Evolutionary conservation across 2,329 filamentous ascomycete species (phyloP).

Genomic region (Thelonectria discophora): DNA sequence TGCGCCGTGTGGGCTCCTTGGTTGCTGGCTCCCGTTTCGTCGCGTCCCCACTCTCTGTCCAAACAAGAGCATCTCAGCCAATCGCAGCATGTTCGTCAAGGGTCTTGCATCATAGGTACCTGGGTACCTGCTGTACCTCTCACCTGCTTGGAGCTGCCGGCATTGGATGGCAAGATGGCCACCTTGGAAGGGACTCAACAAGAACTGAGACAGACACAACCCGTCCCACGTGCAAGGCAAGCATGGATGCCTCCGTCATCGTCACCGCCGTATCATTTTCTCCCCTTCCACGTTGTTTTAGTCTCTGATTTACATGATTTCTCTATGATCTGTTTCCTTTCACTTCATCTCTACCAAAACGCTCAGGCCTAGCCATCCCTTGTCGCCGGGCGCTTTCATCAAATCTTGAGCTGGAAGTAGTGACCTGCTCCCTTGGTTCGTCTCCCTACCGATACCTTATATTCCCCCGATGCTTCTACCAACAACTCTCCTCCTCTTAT

Average conservation of each 20-base stretch:
- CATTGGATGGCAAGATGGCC: background rate
- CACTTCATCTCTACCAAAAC: background rate
- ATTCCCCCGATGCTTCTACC: background rate
- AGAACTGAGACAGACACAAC: slow-evolving; percentile 9
- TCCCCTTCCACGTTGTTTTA: slow-evolving; percentile 1
- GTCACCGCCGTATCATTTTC: slow-evolving; percentile 17
- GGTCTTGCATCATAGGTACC: slow-evolving; percentile 23
- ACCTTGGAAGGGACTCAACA: slow-evolving; percentile 17
- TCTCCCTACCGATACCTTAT: background rate
- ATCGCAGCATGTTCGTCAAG: slow-evolving; percentile 16
- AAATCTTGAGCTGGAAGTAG: background rate
- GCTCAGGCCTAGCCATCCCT: background rate
- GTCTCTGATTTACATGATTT: background rate
- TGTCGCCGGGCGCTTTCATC: background rate
- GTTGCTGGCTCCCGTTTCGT: background rate
- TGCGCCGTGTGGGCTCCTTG: slow-evolving; percentile 17
- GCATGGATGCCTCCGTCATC: slow-evolving; percentile 5
- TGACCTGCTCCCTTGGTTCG: slow-evolving; percentile 3
- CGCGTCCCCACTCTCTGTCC: slow-evolving; percentile 10
- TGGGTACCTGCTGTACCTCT: slow-evolving; percentile 4
- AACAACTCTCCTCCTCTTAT: background rate
- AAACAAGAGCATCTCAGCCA: slow-evolving; percentile 10
- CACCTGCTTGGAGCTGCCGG: background rate
- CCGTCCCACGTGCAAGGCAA: slow-evolving; percentile 21
- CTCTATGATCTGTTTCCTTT: background rate